Evolutionary conservation across 2,329 filamentous ascomycete genomes (phyloP), one percentile per base, ranked within the genome.

Genomic region (Colletotrichum spinosum): DNA sequence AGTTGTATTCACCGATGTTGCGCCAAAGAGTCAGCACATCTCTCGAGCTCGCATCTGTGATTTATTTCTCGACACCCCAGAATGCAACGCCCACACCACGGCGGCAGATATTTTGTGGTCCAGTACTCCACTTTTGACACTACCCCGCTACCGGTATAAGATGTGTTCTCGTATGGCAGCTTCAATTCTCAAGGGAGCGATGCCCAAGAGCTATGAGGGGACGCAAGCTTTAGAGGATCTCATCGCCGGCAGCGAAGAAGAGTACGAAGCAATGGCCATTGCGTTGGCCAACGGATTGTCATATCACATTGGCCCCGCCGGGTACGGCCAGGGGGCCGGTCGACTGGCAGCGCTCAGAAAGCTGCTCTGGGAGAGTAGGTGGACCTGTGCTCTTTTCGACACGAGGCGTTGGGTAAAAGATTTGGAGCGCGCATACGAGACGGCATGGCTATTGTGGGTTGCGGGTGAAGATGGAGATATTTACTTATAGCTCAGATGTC

Each of bases 121-220:
- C 56, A 97, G 94, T 71, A 98, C 96, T 0, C 96, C 96, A 6
- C 82, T 99, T 25, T 83, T 99, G 35, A 99, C 96, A 0, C 84
- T 96, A 37, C 94, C 96, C 10, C 88, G 96, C 41, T 97, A 98
- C 77, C 88, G 92, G 55, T 97, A 97, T 80, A 99, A 99, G 79
- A 99, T 99, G 96, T 99, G 96, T 78, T 97, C 93, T 48, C 92
- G 96, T 58, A 99, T 99, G 92, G 96, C 95, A 7, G 94, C 96
- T 7, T 97, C 93, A 10, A 98, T 99, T 61, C 84, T 99, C 37
- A 92, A 89, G 69, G 96, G 96, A 13, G 96, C 96, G 0, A 80
- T 99, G 4, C 96, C 96, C 0, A 90, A 89, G 69, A 84, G 82
- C 0, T 79, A 82, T 2, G 87, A 88, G n/a, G 94, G 95, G 3